These are phyloP conservation scores for Cucurbita moschata DNA, from an alignment of 306 rosid species.

Conservation along the genomic window DNA sequence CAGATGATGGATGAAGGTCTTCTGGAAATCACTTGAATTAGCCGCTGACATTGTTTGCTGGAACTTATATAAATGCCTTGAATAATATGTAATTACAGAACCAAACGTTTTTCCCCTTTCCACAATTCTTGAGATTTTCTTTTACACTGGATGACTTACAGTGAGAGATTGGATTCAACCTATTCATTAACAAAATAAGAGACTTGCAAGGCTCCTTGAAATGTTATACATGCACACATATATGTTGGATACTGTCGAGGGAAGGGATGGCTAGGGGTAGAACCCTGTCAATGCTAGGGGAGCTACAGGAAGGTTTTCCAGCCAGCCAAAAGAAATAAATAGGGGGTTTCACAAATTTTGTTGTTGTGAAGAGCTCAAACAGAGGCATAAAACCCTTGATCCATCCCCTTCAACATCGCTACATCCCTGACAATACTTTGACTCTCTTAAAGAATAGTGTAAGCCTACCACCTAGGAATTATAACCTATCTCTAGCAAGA, in stretches of 20 bases:
- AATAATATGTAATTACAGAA: background rate
- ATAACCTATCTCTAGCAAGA: background rate
- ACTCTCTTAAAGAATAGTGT: background rate
- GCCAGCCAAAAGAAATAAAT: background rate
- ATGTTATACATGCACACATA: background rate
- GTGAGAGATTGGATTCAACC: background rate
- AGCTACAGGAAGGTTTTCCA: background rate
- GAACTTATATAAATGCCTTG: background rate
- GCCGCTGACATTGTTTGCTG: background rate
- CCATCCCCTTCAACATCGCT: background rate
- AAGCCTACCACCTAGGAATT: background rate
- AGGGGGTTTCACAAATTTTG: background rate
- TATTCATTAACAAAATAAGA: background rate
- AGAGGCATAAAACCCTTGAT: background rate
- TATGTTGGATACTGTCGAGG: background rate
- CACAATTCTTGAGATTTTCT: background rate
- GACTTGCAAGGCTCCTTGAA: background rate
- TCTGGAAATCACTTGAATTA: background rate
- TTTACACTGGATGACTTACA: background rate
- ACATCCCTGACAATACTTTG: background rate
- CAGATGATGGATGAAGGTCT: background rate
- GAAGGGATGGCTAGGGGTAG: background rate
- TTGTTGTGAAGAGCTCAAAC: background rate
- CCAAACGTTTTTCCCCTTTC: background rate
- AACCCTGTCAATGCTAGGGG: background rate